Base-by-base conservation (phyloP, 2,329 filamentous ascomycete species). In the Curvularia eragrostidis region DNA sequence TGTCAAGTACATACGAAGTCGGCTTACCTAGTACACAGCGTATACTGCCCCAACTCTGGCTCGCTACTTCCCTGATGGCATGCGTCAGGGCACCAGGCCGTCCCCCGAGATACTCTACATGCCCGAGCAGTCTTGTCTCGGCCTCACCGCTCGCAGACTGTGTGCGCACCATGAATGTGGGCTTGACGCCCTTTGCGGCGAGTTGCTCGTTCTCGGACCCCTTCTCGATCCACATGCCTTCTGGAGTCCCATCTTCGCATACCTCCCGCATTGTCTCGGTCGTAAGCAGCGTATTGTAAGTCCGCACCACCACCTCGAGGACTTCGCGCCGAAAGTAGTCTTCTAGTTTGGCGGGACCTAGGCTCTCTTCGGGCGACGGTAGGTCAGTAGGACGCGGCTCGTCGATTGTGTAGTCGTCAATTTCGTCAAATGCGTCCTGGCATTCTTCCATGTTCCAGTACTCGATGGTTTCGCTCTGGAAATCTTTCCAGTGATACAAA, bases 91-190 rank as follows among this genome's bases (percentile, higher is more conserved):
- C 64, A 10, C 59, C 59, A 1, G 48, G 42, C 32, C 39, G 53
- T 8, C 66, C 66, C 3, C 59, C 63, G 5, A 69, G 54, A 49
- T 64, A 67, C 38, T 67, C 66, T 1, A 59, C 57, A n/a, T 69
- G 66, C 0, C 66, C 65, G 9, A 66, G 44, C 2, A 67, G 24
- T 7, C 65, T 52, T 10, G 56, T 34, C 23, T 59, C 52, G 1
- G 51, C 38, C 3, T 49, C 21, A 2, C 48, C 54, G 8, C 28
- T 19, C 1, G 43, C 52, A 2, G 34, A 26, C 2, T 48, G 56
- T 9, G 59, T 59, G 26, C 47, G 59, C 36, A 68, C 13, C 19
- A 61, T 39, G 32, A 62, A 68, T 15, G 19, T 52, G 0, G 64
- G 63, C 13, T 54, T 44, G 54, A 38, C 7, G 49, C 58, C 26